Base-by-base conservation (phyloP, 176 grass and related monocot genomes). In the Oryza longistaminata region DNA sequence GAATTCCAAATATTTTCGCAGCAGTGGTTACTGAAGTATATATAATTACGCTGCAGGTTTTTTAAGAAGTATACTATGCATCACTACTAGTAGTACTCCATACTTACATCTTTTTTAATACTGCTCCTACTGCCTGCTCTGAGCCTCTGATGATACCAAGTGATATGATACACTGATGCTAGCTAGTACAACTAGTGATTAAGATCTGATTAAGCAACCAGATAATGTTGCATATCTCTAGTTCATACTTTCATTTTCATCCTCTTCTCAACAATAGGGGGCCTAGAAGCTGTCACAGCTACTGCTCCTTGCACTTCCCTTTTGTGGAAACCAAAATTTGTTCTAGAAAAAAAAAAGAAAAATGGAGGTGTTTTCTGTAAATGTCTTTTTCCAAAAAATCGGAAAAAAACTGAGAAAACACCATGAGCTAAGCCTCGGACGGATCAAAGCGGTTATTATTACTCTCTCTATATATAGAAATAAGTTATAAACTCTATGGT, bases 371-470 rank as follows among this genome's bases (percentile, higher is more conserved):
- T n/a, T 26, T 86, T 26, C 55, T 61, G 16, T 19, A 1, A 19
- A 19, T 77, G 62, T 76, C 34, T 77, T 85, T 25, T 82, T 72
- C 83, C 35, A 64, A 82, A 79, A 79, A 80, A 74, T 16, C 15
- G 74, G 53, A 75, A 88, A 94, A 91, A 66, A 62, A 62, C 6
- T 11, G 25, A 27, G 11, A 87, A 87, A 92, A 88, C 61, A 67
- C 42, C 37, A 73, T 79, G 80, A 85, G 78, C 31, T 15, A 74
- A 52, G 61, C 62, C 66, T 73, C 70, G 67, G 53, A 83, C 45
- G 71, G 82, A 85, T 89, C 82, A 46, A 89, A 27, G 50, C 24
- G 27, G 5, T 6, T 37, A 37, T 37, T 37, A 37, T 37, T 37
- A 37, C 35, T 37, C 35, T 37, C 35, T 37, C 0, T 37, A 11